phyloP scores from a whole-genome alignment of 75 land plant species.

The Cryptomeria japonica region DNA sequence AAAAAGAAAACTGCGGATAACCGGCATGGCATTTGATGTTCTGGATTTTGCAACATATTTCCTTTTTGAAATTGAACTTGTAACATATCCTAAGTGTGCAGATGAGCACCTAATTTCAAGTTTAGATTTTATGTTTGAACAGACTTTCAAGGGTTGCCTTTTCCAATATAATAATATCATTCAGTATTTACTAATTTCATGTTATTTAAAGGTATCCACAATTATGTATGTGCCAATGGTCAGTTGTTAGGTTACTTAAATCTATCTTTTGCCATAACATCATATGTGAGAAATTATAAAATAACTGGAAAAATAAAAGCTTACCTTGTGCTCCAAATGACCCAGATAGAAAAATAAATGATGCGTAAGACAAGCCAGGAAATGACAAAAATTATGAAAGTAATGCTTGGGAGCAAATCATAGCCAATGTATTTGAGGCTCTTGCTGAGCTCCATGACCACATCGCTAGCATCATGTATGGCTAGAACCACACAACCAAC shows the following conservation, averaged over 20 bases:
- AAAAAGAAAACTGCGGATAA: neutral
- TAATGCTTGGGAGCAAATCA: slow-evolving; percentile 22
- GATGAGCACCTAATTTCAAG: neutral
- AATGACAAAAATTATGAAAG: slow-evolving; percentile 28
- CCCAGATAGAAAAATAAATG: slow-evolving; percentile 30
- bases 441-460: slow-evolving; percentile 42
- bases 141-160: neutral
- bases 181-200: neutral
- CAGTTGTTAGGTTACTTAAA: neutral
- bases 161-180: neutral
- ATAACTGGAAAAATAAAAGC: neutral
- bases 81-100: neutral
- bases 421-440: slow-evolving; percentile 35
- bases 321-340: slow-evolving; percentile 51
- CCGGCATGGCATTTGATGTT: neutral
- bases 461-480: slow-evolving; percentile 47
- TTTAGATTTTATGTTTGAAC: neutral
- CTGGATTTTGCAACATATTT: neutral
- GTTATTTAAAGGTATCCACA: neutral
- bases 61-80: neutral
- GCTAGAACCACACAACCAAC: slow-evolving; percentile 40
- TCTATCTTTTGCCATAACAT: neutral
- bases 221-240: neutral
- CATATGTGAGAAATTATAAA: neutral
- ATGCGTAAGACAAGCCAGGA: slow-evolving; percentile 45